phyloP scores from a whole-genome alignment of 805 yeast genomes.

The Yamadazyma ubonensis region DNA sequence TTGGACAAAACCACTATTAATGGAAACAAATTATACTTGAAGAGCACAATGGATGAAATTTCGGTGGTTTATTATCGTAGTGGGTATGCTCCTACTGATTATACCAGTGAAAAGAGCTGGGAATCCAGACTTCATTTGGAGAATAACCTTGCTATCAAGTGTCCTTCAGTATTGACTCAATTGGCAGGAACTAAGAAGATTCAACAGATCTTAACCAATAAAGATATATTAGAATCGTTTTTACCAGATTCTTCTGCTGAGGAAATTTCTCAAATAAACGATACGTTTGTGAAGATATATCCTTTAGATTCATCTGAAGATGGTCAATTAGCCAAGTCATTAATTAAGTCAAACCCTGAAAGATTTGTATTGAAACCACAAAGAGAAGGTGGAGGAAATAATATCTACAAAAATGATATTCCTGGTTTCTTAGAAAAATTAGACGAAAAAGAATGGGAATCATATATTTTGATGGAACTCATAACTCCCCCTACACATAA shows the following conservation, averaged over 20 bases:
- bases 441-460: conserved; percentile 77
- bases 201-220: conserved; percentile 80
- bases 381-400: conserved; percentile 98
- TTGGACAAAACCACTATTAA: conserved; percentile 41
- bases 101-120: conserved; percentile 69
- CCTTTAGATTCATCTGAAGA: conserved; percentile 74
- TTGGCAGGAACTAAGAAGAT: conserved; percentile 91
- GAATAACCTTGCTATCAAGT: conserved; percentile 76
- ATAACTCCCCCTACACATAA: conserved; percentile 71
- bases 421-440: conserved; percentile 64
- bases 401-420: conserved; percentile 82
- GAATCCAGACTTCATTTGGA: conserved; percentile 71
- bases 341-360: conserved; percentile 59
- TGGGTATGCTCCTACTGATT: conserved; percentile 86
- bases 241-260: conserved; percentile 31
- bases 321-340: conserved; percentile 60
- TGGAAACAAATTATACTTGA: conserved; percentile 50
- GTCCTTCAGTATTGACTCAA: conserved; percentile 88
- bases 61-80: conserved; percentile 88
- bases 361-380: conserved; percentile 91
- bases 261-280: conserved; percentile 34
- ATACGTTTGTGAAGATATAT: conserved; percentile 82
- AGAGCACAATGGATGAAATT: conserved; percentile 62
- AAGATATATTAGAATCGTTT: conserved; percentile 47
- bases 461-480: conserved; percentile 90